A percentile compares a stretch with the other conserved stretches of the same genome.
phyloP scores from a whole-genome alignment of 1,284 basidiomycete species.

The Fomitopsis betulina region DNA sequence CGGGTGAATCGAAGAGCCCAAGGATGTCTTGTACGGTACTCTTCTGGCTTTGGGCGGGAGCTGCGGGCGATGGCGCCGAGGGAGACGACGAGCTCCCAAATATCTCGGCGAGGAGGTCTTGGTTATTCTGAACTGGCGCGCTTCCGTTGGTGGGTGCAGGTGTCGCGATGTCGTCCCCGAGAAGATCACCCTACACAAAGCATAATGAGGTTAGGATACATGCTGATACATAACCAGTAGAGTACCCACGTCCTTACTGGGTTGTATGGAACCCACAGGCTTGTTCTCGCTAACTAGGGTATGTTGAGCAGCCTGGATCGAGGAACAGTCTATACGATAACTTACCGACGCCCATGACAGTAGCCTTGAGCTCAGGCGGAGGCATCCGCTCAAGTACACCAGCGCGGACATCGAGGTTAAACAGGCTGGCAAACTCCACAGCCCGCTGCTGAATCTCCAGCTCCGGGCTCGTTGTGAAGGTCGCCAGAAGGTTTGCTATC shows the following conservation, averaged over 20 bases:
- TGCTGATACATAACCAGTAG: not conserved
- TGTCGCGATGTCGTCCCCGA: conserved; percentile 67
- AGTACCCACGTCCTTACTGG: conserved; percentile 64
- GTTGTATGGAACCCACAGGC: conserved; percentile 84
- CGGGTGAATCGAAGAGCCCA: conserved; percentile 70
- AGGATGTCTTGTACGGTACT: conserved; percentile 87
- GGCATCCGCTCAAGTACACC: conserved; percentile 99
- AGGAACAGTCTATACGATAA: conserved; percentile 9
- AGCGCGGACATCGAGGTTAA: conserved; percentile 72
- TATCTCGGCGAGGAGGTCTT: conserved; percentile 91
- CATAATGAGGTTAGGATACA: not conserved
- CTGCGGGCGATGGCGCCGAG: conserved; percentile 35
- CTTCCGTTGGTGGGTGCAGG: conserved; percentile 35
- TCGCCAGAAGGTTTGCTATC: conserved; percentile 70
- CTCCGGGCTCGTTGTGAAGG: conserved; percentile 83
- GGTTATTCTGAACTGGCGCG: conserved; percentile 59
- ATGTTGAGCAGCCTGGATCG: not conserved
- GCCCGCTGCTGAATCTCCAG: conserved; percentile 95
- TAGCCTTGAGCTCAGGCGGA: conserved; percentile 91
- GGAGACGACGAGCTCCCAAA: conserved; percentile 65
- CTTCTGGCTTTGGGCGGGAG: conserved; percentile 44
- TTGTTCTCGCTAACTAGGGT: conserved; percentile 84
- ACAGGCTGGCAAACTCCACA: conserved; percentile 90
- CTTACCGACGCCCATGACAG: conserved; percentile 86
- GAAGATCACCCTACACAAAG: conserved; percentile 55